Percentiles rank a stretch among this genome's conserved stretches.
Conservation (phyloP, 352 stramenopile genomes). For the Globisporangium spiculum region DNA sequence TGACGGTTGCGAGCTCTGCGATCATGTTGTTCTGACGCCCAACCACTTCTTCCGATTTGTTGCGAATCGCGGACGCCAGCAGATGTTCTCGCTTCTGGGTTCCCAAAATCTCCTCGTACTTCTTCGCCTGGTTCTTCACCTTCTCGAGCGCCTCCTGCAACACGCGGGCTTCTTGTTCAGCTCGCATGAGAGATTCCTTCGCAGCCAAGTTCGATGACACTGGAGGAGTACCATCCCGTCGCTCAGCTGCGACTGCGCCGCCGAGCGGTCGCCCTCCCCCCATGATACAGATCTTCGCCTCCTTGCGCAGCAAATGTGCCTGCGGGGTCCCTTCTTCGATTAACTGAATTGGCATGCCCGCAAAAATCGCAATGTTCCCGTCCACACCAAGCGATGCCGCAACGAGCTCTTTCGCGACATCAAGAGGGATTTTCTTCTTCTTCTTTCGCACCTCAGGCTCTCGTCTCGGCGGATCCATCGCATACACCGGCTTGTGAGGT, state of each 20-base stretch:
- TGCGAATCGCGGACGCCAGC: slow-evolving; percentile 58
- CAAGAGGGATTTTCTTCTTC: slow-evolving; percentile 80
- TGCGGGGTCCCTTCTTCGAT: slow-evolving; percentile 80
- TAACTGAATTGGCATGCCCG: slow-evolving; percentile 62
- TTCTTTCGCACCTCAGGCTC: slow-evolving; percentile 47
- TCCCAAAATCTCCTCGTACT: slow-evolving; percentile 82
- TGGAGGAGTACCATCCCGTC: background rate
- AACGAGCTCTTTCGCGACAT: slow-evolving; percentile 78
- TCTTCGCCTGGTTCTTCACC: slow-evolving; percentile 80
- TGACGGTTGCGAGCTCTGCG: slow-evolving; percentile 63
- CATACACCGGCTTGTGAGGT: slow-evolving; percentile 39
- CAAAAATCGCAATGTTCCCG: slow-evolving; percentile 63
- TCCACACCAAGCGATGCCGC: slow-evolving; percentile 74
- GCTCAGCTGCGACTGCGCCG: background rate
- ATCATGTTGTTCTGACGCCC: slow-evolving; percentile 83
- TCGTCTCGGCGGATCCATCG: slow-evolving; percentile 11
- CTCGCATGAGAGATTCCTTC: slow-evolving; percentile 69
- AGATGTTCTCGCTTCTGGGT: slow-evolving; percentile 67
- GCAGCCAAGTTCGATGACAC: slow-evolving; percentile 29
- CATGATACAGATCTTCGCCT: slow-evolving; percentile 78
- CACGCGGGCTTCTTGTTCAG: slow-evolving; percentile 68
- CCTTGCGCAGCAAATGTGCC: slow-evolving; percentile 74
- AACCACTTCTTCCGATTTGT: slow-evolving; percentile 77
- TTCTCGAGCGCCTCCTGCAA: slow-evolving; percentile 81
- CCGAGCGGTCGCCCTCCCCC: slow-evolving; percentile 22